Conservation (phyloP, 2,329 filamentous ascomycete genomes). For the Aspergillus puulaauensis region DNA sequence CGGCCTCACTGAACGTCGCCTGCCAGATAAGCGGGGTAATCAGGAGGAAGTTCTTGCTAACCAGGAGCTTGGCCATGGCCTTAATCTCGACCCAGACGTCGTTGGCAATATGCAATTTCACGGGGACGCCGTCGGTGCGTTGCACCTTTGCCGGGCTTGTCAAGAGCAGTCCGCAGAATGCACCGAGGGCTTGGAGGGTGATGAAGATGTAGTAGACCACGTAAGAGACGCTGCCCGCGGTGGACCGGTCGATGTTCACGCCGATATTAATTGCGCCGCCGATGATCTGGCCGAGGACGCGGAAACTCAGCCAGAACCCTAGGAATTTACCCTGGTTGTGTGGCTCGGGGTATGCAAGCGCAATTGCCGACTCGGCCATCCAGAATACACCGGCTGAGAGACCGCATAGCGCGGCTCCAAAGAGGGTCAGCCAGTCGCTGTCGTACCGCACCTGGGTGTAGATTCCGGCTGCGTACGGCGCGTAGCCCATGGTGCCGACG, state of each 20-base stretch:
- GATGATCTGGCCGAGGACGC: slow-evolving; percentile 65
- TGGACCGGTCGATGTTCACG: slow-evolving; percentile 57
- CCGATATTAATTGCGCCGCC: slow-evolving; percentile 72
- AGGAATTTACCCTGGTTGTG: slow-evolving; percentile 65
- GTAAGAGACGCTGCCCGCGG: slow-evolving; percentile 67
- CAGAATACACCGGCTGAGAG: slow-evolving; percentile 72
- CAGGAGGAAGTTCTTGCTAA: slow-evolving; percentile 62
- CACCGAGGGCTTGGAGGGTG: slow-evolving; percentile 64
- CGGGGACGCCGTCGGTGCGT: slow-evolving; percentile 63
- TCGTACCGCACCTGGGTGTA: slow-evolving; percentile 73
- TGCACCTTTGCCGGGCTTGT: slow-evolving; percentile 63
- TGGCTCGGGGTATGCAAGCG: slow-evolving; percentile 69
- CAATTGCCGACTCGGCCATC: slow-evolving; percentile 73
- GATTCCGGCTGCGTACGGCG: slow-evolving; percentile 68
- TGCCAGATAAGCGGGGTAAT: slow-evolving; percentile 69
- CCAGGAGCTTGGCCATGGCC: slow-evolving; percentile 58
- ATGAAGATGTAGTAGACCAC: slow-evolving; percentile 70
- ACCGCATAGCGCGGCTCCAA: slow-evolving; percentile 69
- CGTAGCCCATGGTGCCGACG: slow-evolving; percentile 71
- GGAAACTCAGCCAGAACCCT: slow-evolving; percentile 66
- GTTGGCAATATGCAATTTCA: slow-evolving; percentile 59
- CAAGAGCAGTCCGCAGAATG: slow-evolving; percentile 64
- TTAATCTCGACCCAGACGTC: slow-evolving; percentile 61
- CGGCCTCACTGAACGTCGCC: slow-evolving; percentile 68
- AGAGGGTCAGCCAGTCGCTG: slow-evolving; percentile 65